Evolutionary conservation across 768 basidiomycete species (phyloP).

Genomic region (Suillus brevipes): DNA sequence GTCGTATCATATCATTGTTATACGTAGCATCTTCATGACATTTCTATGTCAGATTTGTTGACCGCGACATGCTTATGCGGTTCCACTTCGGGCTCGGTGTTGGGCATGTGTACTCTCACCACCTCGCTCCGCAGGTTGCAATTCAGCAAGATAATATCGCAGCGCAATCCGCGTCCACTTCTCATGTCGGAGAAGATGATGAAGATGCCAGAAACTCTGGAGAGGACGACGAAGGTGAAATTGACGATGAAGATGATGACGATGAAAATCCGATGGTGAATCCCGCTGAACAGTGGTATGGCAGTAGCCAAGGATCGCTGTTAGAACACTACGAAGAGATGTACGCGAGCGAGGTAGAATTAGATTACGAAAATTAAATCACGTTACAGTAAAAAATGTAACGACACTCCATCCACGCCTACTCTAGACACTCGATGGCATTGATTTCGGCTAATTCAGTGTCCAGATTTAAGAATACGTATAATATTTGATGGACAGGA

Average conservation of each 20-base stretch:
- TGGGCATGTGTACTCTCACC: not conserved
- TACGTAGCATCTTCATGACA: too few relatives aligned
- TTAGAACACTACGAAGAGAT: not conserved
- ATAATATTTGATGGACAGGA: too few relatives aligned
- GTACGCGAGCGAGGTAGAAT: not conserved
- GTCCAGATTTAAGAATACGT: too few relatives aligned
- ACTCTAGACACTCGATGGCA: too few relatives aligned
- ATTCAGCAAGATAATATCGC: not conserved
- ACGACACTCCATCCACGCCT: too few relatives aligned
- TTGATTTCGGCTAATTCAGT: too few relatives aligned
- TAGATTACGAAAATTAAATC: not conserved
- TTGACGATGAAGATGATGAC: too few relatives aligned
- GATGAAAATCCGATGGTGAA: too few relatives aligned
- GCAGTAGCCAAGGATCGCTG: too few relatives aligned
- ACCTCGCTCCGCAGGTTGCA: too few relatives aligned
- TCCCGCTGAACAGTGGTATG: too few relatives aligned
- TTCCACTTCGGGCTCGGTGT: not conserved
- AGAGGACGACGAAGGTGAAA: not conserved
- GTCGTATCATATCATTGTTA: not conserved
- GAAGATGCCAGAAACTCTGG: not conserved
- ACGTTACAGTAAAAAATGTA: too few relatives aligned
- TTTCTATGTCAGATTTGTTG: not conserved
- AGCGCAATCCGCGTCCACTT: not conserved
- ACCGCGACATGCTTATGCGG: slow-evolving; percentile 4
- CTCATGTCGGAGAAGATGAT: not conserved